These are phyloP conservation scores for Euphorbia neoarborescens DNA, from an alignment of 441 rosid species.

Conservation along the genomic window DNA sequence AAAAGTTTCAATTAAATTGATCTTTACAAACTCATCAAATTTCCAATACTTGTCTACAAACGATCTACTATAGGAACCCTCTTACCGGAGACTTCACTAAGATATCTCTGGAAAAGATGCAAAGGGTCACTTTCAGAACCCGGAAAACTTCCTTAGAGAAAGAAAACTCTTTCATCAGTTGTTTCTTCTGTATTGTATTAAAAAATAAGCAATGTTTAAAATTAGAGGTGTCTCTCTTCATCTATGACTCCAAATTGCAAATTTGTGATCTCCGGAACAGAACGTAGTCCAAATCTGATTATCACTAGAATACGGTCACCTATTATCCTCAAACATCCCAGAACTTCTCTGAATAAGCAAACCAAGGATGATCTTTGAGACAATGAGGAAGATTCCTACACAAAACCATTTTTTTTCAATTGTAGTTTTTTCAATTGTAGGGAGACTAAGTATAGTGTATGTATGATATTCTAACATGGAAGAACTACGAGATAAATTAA, in stretches of 20 bases:
- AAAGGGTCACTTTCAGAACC: too few species aligned
- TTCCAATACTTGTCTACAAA: too few species aligned
- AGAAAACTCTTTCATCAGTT: not conserved
- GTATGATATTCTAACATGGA: not conserved
- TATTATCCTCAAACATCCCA: not conserved
- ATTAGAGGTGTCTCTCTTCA: not conserved
- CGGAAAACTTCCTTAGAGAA: too few species aligned
- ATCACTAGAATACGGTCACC: not conserved
- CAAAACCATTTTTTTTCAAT: not conserved
- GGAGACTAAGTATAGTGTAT: too few species aligned
- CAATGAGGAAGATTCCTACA: not conserved
- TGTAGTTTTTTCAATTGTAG: too few species aligned
- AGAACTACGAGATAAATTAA: not conserved
- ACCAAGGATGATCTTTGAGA: not conserved
- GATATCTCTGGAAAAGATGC: too few species aligned
- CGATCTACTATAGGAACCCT: too few species aligned
- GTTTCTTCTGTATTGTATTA: not conserved
- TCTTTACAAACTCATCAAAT: too few species aligned
- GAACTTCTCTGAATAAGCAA: not conserved
- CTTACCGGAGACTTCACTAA: too few species aligned
- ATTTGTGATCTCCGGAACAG: not conserved
- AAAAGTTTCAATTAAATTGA: too few species aligned
- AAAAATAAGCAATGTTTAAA: not conserved
- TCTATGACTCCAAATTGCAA: not conserved
- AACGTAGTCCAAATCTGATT: not conserved